Percentiles rank a stretch among this genome's conserved stretches.
phyloP scores from a whole-genome alignment of 192 early-diverging fungal species.

The Coemansia reversa region DNA sequence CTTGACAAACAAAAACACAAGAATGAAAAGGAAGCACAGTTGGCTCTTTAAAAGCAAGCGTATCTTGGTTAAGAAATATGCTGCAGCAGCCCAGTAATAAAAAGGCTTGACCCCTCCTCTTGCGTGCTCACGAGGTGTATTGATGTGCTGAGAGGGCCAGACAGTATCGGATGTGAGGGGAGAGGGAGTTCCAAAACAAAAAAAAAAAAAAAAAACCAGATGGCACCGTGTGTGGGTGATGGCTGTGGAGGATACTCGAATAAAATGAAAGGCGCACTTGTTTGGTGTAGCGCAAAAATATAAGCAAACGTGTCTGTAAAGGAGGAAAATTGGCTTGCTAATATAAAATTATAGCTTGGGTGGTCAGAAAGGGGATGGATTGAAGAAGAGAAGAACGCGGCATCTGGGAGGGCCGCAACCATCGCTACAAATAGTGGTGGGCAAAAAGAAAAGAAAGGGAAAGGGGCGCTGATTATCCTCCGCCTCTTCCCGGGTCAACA shows the following conservation, averaged over 20 bases:
- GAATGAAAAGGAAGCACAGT: too few species aligned
- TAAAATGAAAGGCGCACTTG: too few species aligned
- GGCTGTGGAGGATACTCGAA: too few species aligned
- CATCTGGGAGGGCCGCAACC: conserved; percentile 10
- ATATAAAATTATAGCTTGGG: too few species aligned
- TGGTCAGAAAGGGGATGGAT: conserved; percentile 2
- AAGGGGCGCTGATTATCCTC: conserved; percentile 2
- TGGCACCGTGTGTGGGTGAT: neutral
- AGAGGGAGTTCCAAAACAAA: neutral
- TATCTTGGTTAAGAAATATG: conserved; percentile 1
- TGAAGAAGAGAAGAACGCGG: conserved; percentile 12
- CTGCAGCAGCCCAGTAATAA: neutral
- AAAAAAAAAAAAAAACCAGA: conserved; percentile 13
- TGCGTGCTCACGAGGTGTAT: neutral
- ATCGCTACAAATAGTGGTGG: conserved; percentile 11
- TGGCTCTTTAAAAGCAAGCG: too few species aligned
- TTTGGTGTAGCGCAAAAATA: too few species aligned
- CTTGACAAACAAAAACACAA: too few species aligned
- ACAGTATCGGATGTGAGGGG: neutral
- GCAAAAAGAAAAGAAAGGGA: neutral
- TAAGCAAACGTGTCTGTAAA: neutral
- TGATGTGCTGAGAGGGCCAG: conserved; percentile 6
- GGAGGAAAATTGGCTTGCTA: too few species aligned
- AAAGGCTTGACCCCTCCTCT: neutral
- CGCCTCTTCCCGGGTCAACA: conserved; percentile 5